These are phyloP conservation scores for Buddleja alternifolia DNA, from an alignment of 257 asterid species.

Conservation along the genomic window DNA sequence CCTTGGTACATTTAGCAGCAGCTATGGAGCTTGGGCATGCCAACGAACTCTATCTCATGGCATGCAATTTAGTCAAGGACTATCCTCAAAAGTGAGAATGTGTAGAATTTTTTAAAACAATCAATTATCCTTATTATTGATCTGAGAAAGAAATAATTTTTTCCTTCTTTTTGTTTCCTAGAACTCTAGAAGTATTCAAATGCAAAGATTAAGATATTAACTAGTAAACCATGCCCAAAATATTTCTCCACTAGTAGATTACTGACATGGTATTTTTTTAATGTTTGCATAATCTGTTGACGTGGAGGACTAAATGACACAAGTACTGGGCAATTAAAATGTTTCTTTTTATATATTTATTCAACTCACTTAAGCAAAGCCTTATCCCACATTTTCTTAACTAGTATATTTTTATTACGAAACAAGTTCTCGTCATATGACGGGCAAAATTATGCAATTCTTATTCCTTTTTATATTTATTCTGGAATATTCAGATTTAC, in stretches of 20 bases:
- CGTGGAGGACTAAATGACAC: constrained; percentile 11
- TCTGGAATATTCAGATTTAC: constrained; percentile 18
- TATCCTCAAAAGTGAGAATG: constrained; percentile 93
- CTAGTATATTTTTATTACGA: not conserved
- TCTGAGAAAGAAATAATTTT: not conserved
- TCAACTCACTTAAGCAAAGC: not conserved
- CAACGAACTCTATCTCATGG: constrained; percentile 96
- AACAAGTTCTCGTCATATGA: constrained; percentile 12
- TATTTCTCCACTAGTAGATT: not conserved
- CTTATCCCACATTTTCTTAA: not conserved
- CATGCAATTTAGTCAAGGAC: constrained; percentile 98
- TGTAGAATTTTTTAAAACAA: not conserved
- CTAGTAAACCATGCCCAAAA: not conserved
- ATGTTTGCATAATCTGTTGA: not conserved
- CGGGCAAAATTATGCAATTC: not conserved
- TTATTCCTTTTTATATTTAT: constrained; percentile 17
- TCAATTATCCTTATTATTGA: not conserved
- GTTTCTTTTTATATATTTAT: not conserved
- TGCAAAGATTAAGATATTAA: not conserved
- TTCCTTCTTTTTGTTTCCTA: not conserved
- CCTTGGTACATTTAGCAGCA: constrained; percentile 94
- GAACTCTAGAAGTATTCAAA: not conserved
- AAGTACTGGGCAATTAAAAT: not conserved
- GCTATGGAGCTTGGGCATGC: constrained; percentile 99
- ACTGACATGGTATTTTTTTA: not conserved